Evolutionary conservation across 352 stramenopile genomes (phyloP), one percentile per base, ranked within the genome.

Genomic region (Pythium aquatile): DNA sequence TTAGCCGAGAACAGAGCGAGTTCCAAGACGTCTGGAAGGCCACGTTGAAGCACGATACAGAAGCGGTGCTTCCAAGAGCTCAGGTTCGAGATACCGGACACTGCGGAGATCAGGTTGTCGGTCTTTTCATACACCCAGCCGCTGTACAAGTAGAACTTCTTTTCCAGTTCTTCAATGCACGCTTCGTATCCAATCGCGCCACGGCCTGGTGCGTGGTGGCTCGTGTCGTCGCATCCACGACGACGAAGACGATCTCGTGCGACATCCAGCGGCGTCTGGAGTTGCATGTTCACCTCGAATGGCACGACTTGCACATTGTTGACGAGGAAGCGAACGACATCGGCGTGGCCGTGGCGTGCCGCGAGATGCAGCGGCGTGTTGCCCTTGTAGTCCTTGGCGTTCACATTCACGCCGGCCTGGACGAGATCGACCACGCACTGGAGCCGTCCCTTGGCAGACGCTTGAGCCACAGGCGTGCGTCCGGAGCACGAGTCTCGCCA

Each of bases 21-120:
- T 69, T 95, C 84, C 7, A 93, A 58, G 0, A 89, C 63, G 16
- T 84, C 72, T 0, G 75, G 77, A 1, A 86, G 65, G 3, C 81
- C 84, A 42, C 83, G 79, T 48, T 87, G 73, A 16, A 95, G 64
- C 2, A 93, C 84, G 24, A 95, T 79, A 42, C 83, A 91, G 57
- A 87, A 85, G 24, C 77, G 68, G 47, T 40, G 60, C 58, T 71
- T 72, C 72, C 72, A 78, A 20, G 68, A 73, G 47, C 68, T 70
- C 37, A 78, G 29, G 26, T 58, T 65, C 11, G 68, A 66, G 26
- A 78, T 71, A 13, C 72, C 68, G 5, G 69, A 69, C 10, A 75
- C 59, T 14, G 48, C 51, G 7, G 72, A 76, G 9, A 78, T 46
- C 28, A 76, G 24, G 29, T 72, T 78, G 24, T 74, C 68, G 28